Conservation (phyloP, 1,284 basidiomycete species). For the Pascua guehoae region DNA sequence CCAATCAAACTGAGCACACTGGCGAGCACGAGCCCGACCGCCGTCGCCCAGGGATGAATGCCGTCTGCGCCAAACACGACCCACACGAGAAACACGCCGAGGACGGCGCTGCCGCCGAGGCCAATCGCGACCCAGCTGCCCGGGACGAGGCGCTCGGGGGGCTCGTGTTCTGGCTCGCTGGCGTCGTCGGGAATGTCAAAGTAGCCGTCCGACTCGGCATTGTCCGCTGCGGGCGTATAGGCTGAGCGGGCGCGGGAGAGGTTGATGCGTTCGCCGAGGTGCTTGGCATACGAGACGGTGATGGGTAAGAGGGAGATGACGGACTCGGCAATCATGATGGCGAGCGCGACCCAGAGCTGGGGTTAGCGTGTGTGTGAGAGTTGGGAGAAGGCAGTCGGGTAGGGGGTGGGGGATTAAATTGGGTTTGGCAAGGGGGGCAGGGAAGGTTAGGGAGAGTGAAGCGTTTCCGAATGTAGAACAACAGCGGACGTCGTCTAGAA, state of each 20-base stretch:
- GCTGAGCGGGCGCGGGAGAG: slow-evolving; percentile 18
- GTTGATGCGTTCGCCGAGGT: slow-evolving; percentile 35
- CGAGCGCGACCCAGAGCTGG: slow-evolving; percentile 80
- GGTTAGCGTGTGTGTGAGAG: neutral
- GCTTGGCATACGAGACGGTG: slow-evolving; percentile 26
- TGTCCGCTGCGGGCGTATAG: slow-evolving; percentile 9
- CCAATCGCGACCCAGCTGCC: slow-evolving; percentile 71
- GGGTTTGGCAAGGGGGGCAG: no score
- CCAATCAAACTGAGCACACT: slow-evolving; percentile 81
- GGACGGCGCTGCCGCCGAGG: slow-evolving; percentile 59
- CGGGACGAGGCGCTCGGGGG: slow-evolving; percentile 75
- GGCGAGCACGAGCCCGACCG: slow-evolving; percentile 78
- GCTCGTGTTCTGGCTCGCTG: slow-evolving; percentile 70
- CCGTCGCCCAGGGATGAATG: slow-evolving; percentile 89
- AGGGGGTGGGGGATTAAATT: no score
- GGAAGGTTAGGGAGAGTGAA: no score
- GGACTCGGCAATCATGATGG: slow-evolving; percentile 88
- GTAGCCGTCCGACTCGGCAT: slow-evolving; percentile 34
- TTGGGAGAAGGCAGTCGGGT: no score
- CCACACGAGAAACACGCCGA: slow-evolving; percentile 79
- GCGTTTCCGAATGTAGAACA: no score
- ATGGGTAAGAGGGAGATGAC: slow-evolving; percentile 78
- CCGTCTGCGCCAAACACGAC: slow-evolving; percentile 80
- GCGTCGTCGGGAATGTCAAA: slow-evolving; percentile 38
- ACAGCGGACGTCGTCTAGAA: no score